These are phyloP conservation scores for Vaccinium darrowii DNA, from an alignment of 148 eudicot species.

Conservation along the genomic window DNA sequence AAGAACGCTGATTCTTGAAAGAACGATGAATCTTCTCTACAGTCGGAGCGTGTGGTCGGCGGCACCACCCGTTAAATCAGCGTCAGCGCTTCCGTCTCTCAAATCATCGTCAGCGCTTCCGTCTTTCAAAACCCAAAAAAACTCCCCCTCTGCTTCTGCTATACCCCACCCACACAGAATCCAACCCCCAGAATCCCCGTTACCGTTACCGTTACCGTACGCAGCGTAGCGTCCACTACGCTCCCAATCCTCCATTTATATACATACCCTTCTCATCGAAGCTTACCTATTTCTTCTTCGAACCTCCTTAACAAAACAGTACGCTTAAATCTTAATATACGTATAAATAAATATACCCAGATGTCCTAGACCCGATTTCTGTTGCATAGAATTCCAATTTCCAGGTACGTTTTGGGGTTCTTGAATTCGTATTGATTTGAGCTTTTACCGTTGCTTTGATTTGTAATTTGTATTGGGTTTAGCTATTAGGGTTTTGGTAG, in stretches of 20 bases:
- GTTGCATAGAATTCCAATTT: slow-evolving; percentile 18
- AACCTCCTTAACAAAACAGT: slow-evolving; percentile 1
- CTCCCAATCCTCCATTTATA: not conserved
- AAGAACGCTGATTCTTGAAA: not conserved
- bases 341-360: not conserved
- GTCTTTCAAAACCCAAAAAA: not conserved
- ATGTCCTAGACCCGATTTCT: not conserved
- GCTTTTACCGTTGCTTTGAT: not conserved
- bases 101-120: not conserved
- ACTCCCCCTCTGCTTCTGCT: too few relatives aligned
- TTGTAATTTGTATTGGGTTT: not conserved
- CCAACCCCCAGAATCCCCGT: too few relatives aligned
- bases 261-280: not conserved
- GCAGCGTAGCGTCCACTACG: slow-evolving; percentile 1
- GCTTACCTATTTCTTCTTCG: slow-evolving; percentile 2
- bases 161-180: too few relatives aligned
- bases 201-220: slow-evolving; percentile 13
- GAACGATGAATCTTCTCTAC: not conserved
- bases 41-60: slow-evolving; percentile 31
- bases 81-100: slow-evolving; percentile 16
- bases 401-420: slow-evolving; percentile 19
- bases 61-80: not conserved
- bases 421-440: not conserved
- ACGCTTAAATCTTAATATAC: not conserved
- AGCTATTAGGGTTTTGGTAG: not conserved